Conservation (phyloP, 2,329 filamentous ascomycete genomes). For the Apiospora saccharicola region DNA sequence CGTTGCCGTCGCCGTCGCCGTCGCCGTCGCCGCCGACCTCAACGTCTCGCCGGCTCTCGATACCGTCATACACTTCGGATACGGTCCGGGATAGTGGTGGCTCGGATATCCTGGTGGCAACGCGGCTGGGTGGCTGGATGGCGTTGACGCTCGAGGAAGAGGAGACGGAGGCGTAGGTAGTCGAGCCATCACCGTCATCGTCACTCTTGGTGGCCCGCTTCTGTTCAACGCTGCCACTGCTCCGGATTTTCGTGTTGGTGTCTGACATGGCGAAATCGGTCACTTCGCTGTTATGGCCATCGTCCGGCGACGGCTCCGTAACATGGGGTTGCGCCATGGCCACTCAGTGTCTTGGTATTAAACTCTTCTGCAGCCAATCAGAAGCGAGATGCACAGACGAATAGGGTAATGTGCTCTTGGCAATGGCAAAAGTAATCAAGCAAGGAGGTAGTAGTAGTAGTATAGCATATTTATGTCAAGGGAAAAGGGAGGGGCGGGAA, state of each 20-base stretch:
- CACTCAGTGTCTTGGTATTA: background rate
- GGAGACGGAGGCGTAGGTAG: background rate
- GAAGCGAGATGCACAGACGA: background rate
- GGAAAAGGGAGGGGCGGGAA: background rate
- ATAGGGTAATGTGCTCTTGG: background rate
- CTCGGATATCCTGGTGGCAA: conserved; percentile 25
- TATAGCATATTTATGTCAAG: background rate
- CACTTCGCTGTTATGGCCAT: background rate
- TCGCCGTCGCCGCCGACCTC: conserved; percentile 45
- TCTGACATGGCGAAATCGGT: background rate
- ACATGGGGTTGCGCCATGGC: conserved; percentile 5
- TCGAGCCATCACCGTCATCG: background rate
- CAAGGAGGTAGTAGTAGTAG: background rate
- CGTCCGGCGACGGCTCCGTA: background rate
- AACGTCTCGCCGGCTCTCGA: conserved; percentile 46
- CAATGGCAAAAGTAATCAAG: background rate
- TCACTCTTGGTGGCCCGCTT: background rate
- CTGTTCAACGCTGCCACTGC: background rate
- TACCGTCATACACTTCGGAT: conserved; percentile 50
- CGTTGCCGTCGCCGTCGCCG: conserved; percentile 43
- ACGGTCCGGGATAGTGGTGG: conserved; percentile 42
- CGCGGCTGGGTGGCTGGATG: background rate
- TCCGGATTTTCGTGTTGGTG: background rate
- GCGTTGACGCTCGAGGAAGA: conserved; percentile 5
- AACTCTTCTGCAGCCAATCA: conserved; percentile 19